Evolutionary conservation across 495 filamentous ascomycete species (phyloP).

Genomic region (Aspergillus olivimuriae): DNA sequence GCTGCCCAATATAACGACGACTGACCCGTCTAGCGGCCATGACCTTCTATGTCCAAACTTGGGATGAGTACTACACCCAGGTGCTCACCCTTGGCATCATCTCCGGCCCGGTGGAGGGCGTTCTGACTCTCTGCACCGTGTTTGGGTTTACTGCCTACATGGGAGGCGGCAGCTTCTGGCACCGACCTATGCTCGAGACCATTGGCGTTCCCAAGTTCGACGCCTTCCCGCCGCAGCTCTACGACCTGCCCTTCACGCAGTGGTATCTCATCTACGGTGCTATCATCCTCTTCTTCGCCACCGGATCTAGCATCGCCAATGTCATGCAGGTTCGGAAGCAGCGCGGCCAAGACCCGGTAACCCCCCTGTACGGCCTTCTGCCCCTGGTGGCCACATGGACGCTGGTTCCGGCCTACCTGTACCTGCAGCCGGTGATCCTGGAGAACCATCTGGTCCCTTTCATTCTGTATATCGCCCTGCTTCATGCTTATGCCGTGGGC

Average conservation of each 20-base stretch:
- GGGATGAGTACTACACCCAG: constrained; percentile 98
- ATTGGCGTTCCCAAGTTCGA: constrained; percentile 59
- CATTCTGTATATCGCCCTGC: constrained; percentile 72
- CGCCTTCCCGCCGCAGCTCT: constrained; percentile 61
- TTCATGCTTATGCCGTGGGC: constrained; percentile 92
- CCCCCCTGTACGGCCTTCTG: constrained; percentile 71
- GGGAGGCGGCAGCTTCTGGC: constrained; percentile 90
- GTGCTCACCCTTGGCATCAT: constrained; percentile 87
- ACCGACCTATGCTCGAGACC: constrained; percentile 66
- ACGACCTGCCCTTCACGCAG: constrained; percentile 75
- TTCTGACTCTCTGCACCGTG: constrained; percentile 74
- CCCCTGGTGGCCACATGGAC: constrained; percentile 74
- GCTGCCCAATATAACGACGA: background rate
- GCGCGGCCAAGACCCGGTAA: constrained; percentile 59
- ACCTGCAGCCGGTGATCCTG: constrained; percentile 76
- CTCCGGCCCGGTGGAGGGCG: constrained; percentile 92
- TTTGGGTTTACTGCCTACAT: constrained; percentile 80
- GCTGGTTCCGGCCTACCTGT: constrained; percentile 69
- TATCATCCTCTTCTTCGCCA: constrained; percentile 78
- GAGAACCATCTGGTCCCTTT: constrained; percentile 81
- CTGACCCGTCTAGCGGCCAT: constrained; percentile 52
- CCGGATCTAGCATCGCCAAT: constrained; percentile 60
- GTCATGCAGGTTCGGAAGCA: constrained; percentile 73
- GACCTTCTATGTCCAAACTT: constrained; percentile 97
- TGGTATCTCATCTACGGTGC: constrained; percentile 93